phyloP scores from a whole-genome alignment of 108 stramenopile species.

The Hondaea fermentalgiana region DNA sequence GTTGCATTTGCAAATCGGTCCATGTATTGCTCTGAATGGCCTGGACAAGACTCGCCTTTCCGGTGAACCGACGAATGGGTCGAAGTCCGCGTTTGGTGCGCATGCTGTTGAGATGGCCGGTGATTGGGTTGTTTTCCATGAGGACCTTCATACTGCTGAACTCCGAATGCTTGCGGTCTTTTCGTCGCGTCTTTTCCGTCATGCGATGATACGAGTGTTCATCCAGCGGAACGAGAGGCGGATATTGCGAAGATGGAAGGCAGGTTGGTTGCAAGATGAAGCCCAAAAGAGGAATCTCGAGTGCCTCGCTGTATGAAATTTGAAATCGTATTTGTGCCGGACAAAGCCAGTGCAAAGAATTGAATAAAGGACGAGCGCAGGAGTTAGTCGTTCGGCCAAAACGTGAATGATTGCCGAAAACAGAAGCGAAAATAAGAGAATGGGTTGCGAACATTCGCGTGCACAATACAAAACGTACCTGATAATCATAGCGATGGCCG shows the following conservation, averaged over 20 bases:
- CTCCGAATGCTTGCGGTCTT: neutral
- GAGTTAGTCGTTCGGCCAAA: neutral
- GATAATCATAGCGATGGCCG: neutral
- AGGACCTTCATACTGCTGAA: neutral
- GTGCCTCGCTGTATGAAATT: neutral
- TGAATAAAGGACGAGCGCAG: neutral
- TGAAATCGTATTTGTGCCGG: neutral
- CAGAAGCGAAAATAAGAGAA: too few relatives aligned
- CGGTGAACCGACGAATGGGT: neutral
- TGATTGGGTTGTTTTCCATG: neutral
- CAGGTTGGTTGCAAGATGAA: constrained; percentile 12
- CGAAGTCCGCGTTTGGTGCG: neutral
- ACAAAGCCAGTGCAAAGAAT: neutral
- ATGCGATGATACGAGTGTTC: neutral
- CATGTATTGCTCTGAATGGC: neutral
- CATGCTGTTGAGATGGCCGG: neutral
- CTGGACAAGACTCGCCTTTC: neutral
- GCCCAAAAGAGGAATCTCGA: neutral
- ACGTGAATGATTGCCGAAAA: too few relatives aligned
- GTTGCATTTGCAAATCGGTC: neutral
- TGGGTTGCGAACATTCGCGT: too few relatives aligned
- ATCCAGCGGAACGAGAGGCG: neutral
- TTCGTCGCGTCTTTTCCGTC: neutral
- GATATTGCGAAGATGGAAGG: constrained; percentile 3
- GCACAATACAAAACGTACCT: neutral